These are phyloP conservation scores for rapeseed (Brassica napus) DNA, from an alignment of 345 rosid species.

Conservation along the genomic window DNA sequence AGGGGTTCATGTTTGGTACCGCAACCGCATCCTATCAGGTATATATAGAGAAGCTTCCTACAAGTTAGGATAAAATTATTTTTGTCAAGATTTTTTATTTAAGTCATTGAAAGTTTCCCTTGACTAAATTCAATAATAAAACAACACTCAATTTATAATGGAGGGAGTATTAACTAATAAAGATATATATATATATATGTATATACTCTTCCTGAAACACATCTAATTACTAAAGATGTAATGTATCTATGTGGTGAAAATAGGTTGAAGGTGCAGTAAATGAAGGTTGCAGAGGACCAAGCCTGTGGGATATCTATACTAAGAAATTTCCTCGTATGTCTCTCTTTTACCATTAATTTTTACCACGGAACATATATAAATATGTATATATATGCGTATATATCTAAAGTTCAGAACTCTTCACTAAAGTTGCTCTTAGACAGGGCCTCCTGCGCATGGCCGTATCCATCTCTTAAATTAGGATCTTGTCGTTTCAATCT, in stretches of 20 bases:
- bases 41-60: background rate
- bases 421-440: too few relatives aligned
- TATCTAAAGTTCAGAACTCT: too few relatives aligned
- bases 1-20: conserved; percentile 44
- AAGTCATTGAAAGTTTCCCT: background rate
- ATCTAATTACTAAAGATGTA: background rate
- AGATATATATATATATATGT: background rate
- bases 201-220: background rate
- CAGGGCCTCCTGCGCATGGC: too few relatives aligned
- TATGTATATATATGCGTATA: too few relatives aligned
- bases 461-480: too few relatives aligned
- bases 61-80: background rate
- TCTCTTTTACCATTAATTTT: background rate
- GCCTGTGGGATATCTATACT: conserved; percentile 44
- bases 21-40: conserved; percentile 46
- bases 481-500: too few relatives aligned
- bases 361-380: background rate
- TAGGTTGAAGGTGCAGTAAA: conserved; percentile 48
- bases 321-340: conserved; percentile 35
- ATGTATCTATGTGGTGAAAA: background rate
- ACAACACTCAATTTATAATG: background rate
- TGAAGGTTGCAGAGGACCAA: conserved; percentile 50
- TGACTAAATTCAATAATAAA: background rate
- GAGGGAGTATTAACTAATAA: background rate
- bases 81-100: background rate